Conservation (phyloP, 371 early-diverging fungal genomes). For the Actinomucor elegans region DNA sequence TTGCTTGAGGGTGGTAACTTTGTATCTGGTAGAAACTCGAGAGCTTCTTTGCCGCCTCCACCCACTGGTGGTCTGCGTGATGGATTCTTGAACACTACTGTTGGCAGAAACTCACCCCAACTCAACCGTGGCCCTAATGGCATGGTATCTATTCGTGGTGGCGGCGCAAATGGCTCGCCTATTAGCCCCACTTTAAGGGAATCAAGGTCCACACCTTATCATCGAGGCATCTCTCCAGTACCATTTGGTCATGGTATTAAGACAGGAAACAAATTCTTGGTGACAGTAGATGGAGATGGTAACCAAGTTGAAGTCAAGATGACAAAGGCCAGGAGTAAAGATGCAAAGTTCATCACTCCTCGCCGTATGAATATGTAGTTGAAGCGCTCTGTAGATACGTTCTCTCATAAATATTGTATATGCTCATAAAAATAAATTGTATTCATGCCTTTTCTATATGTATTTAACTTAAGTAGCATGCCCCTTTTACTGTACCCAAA, state of each 20-base stretch:
- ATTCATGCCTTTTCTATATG: too few species aligned
- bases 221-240: conserved; percentile 28
- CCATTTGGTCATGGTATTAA: conserved; percentile 46
- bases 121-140: background rate
- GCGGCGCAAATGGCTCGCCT: background rate
- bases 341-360: conserved; percentile 39
- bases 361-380: conserved; percentile 28
- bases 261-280: conserved; percentile 47
- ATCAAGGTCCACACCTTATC: conserved; percentile 40
- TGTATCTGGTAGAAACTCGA: conserved; percentile 14
- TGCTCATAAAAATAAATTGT: too few species aligned
- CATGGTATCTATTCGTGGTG: conserved; percentile 12
- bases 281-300: conserved; percentile 44
- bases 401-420: background rate
- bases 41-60: conserved; percentile 12
- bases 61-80: conserved; percentile 11
- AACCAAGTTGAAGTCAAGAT: conserved; percentile 48
- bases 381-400: too few species aligned
- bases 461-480: too few species aligned
- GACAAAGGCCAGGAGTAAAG: conserved; percentile 45
- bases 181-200: conserved; percentile 16
- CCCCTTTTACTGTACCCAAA: too few species aligned
- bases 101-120: conserved; percentile 13
- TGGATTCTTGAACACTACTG: conserved; percentile 24
- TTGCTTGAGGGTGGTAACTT: conserved; percentile 38